Evolutionary conservation across 2,329 filamentous ascomycete species (phyloP).

Genomic region (Chaetothyriales sp.): DNA sequence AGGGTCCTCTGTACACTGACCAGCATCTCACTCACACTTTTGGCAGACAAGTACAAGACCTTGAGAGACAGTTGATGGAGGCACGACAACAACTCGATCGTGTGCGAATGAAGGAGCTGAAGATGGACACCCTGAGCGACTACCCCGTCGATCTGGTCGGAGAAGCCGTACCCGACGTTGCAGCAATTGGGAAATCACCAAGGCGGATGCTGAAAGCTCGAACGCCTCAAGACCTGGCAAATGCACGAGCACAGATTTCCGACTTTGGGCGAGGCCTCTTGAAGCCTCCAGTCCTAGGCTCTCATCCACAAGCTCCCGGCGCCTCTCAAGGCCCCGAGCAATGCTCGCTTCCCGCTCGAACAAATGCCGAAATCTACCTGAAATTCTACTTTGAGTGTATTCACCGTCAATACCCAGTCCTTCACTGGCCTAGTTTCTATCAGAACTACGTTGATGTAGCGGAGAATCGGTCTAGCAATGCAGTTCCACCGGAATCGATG

Average conservation of each 20-base stretch:
- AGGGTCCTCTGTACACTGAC: slow-evolving; percentile 20
- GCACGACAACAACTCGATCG: slow-evolving; percentile 66
- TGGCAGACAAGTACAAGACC: slow-evolving; percentile 69
- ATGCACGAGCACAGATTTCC: slow-evolving; percentile 57
- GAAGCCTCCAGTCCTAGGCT: slow-evolving; percentile 44
- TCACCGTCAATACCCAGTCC: slow-evolving; percentile 66
- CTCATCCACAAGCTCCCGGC: slow-evolving; percentile 11
- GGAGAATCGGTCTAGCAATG: slow-evolving; percentile 43
- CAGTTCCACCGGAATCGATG: slow-evolving; percentile 53
- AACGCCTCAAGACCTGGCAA: slow-evolving; percentile 52
- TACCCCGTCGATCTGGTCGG: slow-evolving; percentile 24
- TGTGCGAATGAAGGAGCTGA: slow-evolving; percentile 49
- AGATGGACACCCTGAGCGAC: slow-evolving; percentile 33
- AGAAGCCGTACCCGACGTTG: slow-evolving; percentile 42
- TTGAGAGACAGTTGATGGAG: slow-evolving; percentile 77
- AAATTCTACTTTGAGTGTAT: slow-evolving; percentile 60
- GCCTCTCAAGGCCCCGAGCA: slow-evolving; percentile 22
- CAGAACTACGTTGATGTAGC: slow-evolving; percentile 65
- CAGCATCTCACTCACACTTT: background rate
- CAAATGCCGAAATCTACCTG: slow-evolving; percentile 56
- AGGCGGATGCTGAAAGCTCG: slow-evolving; percentile 47
- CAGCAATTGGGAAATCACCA: slow-evolving; percentile 51
- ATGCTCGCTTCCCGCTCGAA: slow-evolving; percentile 55
- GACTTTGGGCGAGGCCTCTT: slow-evolving; percentile 64
- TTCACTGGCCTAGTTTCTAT: slow-evolving; percentile 78